phyloP scores from a whole-genome alignment of 1,284 basidiomycete genomes.

The Xanthoconium separans region DNA sequence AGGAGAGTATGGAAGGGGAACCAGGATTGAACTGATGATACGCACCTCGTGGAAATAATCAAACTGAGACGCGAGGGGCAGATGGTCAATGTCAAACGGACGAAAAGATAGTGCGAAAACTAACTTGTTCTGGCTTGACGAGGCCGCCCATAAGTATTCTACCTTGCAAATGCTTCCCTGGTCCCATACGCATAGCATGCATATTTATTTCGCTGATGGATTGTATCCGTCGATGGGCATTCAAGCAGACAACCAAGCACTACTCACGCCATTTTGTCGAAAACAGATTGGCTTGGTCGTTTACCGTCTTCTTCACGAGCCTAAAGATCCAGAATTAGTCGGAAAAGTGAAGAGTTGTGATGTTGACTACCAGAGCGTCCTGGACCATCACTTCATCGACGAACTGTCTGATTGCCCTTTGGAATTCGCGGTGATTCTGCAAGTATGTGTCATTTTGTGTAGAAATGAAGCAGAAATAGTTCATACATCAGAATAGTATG shows the following conservation, averaged over 20 bases:
- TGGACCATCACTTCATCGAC: constrained; percentile 45
- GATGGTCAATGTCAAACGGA: not conserved
- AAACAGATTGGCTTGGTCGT: constrained; percentile 59
- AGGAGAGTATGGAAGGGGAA: constrained; percentile 1
- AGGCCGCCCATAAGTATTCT: constrained; percentile 77
- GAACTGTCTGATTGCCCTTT: constrained; percentile 43
- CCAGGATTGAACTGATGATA: not conserved
- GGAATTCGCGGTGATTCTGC: constrained; percentile 46
- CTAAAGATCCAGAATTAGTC: constrained; percentile 32
- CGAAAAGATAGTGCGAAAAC: constrained; percentile 14
- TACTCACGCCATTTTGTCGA: constrained; percentile 71
- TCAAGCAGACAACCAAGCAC: not conserved
- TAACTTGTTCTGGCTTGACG: constrained; percentile 83
- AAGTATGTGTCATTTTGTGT: constrained; percentile 1
- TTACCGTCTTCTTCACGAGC: constrained; percentile 78
- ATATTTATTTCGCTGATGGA: constrained; percentile 59
- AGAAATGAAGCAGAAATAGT: not conserved
- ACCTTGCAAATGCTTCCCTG: constrained; percentile 82
- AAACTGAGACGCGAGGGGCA: constrained; percentile 37
- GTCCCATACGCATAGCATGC: constrained; percentile 90
- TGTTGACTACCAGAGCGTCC: constrained; percentile 41
- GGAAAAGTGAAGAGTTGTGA: not conserved
- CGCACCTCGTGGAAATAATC: constrained; percentile 81
- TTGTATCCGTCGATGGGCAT: not conserved
- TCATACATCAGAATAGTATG: constrained; percentile 65